Evolutionary conservation across 2,329 filamentous ascomycete species (phyloP).

Genomic region (Teratosphaeria pseudoeucalypti): DNA sequence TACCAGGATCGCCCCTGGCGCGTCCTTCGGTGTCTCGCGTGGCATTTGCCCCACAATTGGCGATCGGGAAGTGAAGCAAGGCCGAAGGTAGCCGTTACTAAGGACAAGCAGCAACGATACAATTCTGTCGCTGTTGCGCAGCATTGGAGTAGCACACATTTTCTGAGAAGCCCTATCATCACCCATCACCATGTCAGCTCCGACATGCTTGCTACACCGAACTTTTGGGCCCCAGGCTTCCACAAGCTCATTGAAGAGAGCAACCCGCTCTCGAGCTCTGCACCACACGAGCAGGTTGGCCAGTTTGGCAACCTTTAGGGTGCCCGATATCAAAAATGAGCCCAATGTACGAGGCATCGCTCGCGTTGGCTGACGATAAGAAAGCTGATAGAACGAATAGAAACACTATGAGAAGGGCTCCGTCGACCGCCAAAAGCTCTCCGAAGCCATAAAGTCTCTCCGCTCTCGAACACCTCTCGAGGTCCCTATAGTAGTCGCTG

Average conservation of each 20-base stretch:
- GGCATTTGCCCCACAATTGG: not conserved
- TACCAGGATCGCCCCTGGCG: not conserved
- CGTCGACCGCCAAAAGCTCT: constrained; percentile 63
- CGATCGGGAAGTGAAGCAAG: not conserved
- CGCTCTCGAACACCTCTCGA: constrained; percentile 61
- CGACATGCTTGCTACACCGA: not conserved
- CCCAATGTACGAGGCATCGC: constrained; percentile 61
- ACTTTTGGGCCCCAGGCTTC: not conserved
- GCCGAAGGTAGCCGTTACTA: not conserved
- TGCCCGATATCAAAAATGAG: constrained; percentile 80
- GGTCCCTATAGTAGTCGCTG: constrained; percentile 74
- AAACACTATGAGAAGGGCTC: constrained; percentile 84
- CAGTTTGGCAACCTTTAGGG: constrained; percentile 74
- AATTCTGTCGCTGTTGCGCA: not conserved
- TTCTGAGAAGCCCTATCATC: not conserved
- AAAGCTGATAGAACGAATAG: constrained; percentile 35
- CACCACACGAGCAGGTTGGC: constrained; percentile 27
- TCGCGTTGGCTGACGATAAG: not conserved
- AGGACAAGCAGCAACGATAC: not conserved
- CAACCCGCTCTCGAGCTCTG: constrained; percentile 6
- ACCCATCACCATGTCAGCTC: not conserved
- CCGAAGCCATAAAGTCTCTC: constrained; percentile 59
- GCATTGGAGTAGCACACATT: not conserved
- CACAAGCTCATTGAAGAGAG: not conserved
- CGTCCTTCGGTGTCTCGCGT: not conserved